These are phyloP conservation scores for Chytriomyces confervae DNA, from an alignment of 192 early-diverging fungal genomes.

Conservation along the genomic window DNA sequence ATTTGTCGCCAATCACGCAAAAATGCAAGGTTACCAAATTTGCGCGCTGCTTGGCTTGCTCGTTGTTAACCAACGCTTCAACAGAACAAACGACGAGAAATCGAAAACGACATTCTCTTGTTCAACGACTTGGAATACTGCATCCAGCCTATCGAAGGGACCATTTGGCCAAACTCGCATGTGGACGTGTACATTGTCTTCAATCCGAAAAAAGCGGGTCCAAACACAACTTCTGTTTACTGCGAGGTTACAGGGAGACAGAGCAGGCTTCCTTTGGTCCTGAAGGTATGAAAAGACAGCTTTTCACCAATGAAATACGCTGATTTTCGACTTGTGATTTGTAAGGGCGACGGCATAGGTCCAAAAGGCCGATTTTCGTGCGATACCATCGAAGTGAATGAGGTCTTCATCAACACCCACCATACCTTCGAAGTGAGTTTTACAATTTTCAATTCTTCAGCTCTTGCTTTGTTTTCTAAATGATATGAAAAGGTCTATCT, in stretches of 20 bases:
- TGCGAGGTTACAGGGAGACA: slow-evolving; percentile 65
- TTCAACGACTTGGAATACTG: slow-evolving; percentile 49
- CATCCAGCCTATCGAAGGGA: slow-evolving; percentile 52
- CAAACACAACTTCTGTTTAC: slow-evolving; percentile 42
- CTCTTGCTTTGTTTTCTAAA: neutral
- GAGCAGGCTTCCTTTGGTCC: slow-evolving; percentile 52
- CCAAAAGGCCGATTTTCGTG: slow-evolving; percentile 63
- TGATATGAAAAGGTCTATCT: slow-evolving; percentile 49
- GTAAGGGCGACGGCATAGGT: slow-evolving; percentile 58
- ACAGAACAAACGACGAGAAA: slow-evolving; percentile 45
- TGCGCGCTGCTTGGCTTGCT: neutral
- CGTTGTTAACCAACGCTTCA: slow-evolving; percentile 28
- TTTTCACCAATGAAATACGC: slow-evolving; percentile 1
- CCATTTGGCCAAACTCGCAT: slow-evolving; percentile 61
- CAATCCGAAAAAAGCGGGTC: slow-evolving; percentile 48
- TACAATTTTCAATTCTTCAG: neutral
- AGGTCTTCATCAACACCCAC: slow-evolving; percentile 60
- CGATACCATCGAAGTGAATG: slow-evolving; percentile 56
- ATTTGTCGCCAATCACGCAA: slow-evolving; percentile 40
- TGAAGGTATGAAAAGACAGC: slow-evolving; percentile 45
- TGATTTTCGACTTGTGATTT: slow-evolving; percentile 11
- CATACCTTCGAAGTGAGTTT: slow-evolving; percentile 57
- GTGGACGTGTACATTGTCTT: slow-evolving; percentile 58
- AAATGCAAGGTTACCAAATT: slow-evolving; percentile 38
- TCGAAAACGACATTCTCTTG: slow-evolving; percentile 48